Evolutionary conservation across 2,329 filamentous ascomycete species (phyloP), one percentile per base, ranked within the genome.

Genomic region (Claviceps fusiformis): DNA sequence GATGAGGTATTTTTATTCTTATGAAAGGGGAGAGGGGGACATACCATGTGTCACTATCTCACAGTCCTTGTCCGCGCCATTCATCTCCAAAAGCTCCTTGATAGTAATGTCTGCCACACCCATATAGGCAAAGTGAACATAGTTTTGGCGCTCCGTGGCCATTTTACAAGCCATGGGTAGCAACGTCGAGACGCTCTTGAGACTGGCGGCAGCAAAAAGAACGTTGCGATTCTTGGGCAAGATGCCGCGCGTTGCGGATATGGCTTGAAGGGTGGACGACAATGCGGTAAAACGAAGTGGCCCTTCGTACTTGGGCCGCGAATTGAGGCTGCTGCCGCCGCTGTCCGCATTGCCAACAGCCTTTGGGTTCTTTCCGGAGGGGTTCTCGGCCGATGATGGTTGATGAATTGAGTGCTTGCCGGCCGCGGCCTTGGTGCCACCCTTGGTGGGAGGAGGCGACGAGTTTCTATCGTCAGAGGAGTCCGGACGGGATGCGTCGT

Each of bases 151-250:
- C 68, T 83, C 78, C 27, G 68, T 68, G 7, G 83, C 84, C 91
- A 96, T 96, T 62, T 88, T 81, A 68, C 93, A 97, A 6, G 91
- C 89, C 65, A 95, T 75, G 0, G 90, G 89, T 37, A 95, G 72
- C 54, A 96, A 67, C 37, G 79, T 78, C 0, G 87, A 79, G 17
- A 83, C 81, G 64, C 88, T 93, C 66, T 80, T 80, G 52, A 95
- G 70, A 58, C 78, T 90, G 0, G 87, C 84, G 3, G 87, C 83
- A 5, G 84, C 85, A 65, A 95, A 95, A 3, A 96, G 69, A 17
- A 95, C 78, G 63, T 90, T 90, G 52, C 79, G 79, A 63, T 87
- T 88, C 43, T 70, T 65, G 37, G 65, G 59, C 54, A 72, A 71
- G 51, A 70, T 68, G 5, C 83, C 83, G 31, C 72, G 71, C 0